Base-by-base conservation (phyloP, 768 basidiomycete genomes). In the Mycena indigotica region DNA sequence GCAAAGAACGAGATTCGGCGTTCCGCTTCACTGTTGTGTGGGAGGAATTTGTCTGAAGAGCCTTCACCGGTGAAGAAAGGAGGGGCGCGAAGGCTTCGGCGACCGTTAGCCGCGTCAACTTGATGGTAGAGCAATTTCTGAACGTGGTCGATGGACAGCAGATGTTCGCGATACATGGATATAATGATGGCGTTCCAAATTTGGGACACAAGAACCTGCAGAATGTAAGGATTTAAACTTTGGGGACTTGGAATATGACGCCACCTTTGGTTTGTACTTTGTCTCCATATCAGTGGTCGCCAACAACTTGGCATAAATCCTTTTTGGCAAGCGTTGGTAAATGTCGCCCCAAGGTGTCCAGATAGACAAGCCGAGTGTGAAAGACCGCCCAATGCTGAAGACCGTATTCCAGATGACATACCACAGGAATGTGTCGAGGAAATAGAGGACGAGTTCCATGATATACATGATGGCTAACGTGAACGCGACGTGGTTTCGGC, bases 101-200 rank as follows among this genome's bases (percentile, higher is more conserved):
- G 89, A 40, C 94, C 92, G 51, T 75, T 73, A 28, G 80, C 80
- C 0, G 79, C 78, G 64, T 96, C 94, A 28, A 98, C 91, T 70
- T 99, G 97, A 72, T 98, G 97, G 66, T 99, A 98, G 8, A 98
- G 84, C 12, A 98, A 76, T 71, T 96, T 97, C 76, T 99, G 97
- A 39, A 99, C 96, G 66, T 99, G 97, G 65, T 98, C 95, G 68
- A 99, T 99, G 48, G 95, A 98, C 30, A 98, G 79, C n/a, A 99
- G 73, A 70, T 98, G 97, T 72, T 99, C 97, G 68, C 97, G 88
- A 74, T 98, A 99, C 97, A 99, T 99, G 15, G 96, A 98, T 65
- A 99, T 98, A 75, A 99, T 97, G 75, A 99, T 88, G 23, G 97
- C 97, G 70, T 99, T 99, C 97, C 97, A 98, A 54, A 99, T 95